Conservation (phyloP, 495 filamentous ascomycete species). For the Hyaloscypha variabilis region DNA sequence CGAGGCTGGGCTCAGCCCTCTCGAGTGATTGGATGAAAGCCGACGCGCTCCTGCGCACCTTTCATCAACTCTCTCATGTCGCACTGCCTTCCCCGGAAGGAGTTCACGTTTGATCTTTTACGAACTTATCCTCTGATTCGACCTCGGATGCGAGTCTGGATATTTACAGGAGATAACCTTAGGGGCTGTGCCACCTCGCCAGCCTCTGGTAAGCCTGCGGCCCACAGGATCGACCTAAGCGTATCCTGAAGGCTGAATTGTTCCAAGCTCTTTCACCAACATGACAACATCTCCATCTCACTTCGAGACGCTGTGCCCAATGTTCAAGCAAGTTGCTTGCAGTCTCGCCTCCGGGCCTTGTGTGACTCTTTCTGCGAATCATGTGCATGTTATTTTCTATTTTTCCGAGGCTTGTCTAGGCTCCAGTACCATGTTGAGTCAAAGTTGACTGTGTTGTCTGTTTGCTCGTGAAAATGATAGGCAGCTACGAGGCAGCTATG, state of each 20-base stretch:
- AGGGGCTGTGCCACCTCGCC: neutral
- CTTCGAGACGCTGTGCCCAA: neutral
- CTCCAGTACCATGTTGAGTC: neutral
- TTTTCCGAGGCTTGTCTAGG: neutral
- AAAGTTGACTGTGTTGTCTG: no score
- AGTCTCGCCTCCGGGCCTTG: neutral
- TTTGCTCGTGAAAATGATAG: neutral
- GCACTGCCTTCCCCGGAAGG: neutral
- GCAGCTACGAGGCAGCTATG: neutral
- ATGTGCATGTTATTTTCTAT: neutral
- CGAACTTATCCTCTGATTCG: neutral
- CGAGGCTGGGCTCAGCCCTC: neutral
- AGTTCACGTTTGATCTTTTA: no score
- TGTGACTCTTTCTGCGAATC: neutral
- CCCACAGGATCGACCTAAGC: neutral
- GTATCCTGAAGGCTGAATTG: neutral
- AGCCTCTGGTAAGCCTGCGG: neutral
- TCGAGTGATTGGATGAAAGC: neutral
- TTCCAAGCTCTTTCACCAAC: neutral
- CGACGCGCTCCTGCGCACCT: neutral
- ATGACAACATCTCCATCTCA: neutral
- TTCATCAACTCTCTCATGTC: neutral
- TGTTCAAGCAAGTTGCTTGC: neutral
- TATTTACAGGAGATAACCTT: neutral
- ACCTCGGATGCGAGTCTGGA: neutral